Evolutionary conservation across 306 rosid genomes (phyloP).

Genomic region (Cicer cuneatum): DNA sequence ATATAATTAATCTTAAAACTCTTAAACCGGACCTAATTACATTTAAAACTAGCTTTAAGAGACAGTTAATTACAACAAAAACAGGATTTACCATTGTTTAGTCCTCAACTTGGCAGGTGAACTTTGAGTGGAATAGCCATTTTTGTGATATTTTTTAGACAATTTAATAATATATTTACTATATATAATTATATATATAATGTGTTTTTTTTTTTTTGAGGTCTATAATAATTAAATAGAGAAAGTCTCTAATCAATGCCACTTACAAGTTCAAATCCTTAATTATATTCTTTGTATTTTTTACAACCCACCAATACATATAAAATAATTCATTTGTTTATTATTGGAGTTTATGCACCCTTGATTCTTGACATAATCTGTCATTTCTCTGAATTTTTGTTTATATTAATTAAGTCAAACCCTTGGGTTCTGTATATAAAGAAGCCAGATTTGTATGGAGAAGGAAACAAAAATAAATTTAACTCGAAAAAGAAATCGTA

Average conservation of each 20-base stretch:
- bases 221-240: too few species aligned
- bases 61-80: too few species aligned
- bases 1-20: too few species aligned
- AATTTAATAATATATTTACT: too few species aligned
- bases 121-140: too few species aligned
- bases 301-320: not conserved
- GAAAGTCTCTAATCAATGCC: not conserved
- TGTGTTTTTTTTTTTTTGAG: too few species aligned
- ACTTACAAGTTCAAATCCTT: not conserved
- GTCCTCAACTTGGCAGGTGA: too few species aligned
- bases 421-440: slow-evolving; percentile 37
- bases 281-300: not conserved
- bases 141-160: too few species aligned
- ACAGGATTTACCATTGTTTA: too few species aligned
- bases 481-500: slow-evolving; percentile 27
- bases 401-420: slow-evolving; percentile 36
- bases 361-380: slow-evolving; percentile 37
- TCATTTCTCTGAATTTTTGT: slow-evolving; percentile 28
- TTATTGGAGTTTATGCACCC: slow-evolving; percentile 10
- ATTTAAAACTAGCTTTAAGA: too few species aligned
- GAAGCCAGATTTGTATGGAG: slow-evolving; percentile 34
- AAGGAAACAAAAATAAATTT: slow-evolving; percentile 22
- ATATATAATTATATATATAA: too few species aligned
- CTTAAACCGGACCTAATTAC: too few species aligned
- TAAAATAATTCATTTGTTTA: not conserved